Percentiles rank a stretch among this genome's conserved stretches.
Evolutionary conservation across 306 rosid species (phyloP).

Genomic region (Adenanthera pavonina): DNA sequence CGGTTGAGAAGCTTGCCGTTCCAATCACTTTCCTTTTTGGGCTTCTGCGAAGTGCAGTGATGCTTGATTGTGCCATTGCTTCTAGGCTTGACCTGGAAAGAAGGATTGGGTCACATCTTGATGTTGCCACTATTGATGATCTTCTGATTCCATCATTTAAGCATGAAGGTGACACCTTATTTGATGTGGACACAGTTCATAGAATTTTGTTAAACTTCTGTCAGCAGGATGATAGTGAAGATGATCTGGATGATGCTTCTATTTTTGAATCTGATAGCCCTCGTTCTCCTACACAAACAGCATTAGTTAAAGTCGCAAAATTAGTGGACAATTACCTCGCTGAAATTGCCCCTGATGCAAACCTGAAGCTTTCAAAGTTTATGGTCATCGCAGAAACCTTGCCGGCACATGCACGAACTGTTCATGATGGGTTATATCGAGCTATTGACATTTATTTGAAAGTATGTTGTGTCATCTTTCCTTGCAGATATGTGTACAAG

Average conservation of each 20-base stretch:
- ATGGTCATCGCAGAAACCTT: slow-evolving; percentile 64
- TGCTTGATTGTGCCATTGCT: slow-evolving; percentile 65
- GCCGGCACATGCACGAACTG: slow-evolving; percentile 61
- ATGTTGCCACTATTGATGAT: slow-evolving; percentile 72
- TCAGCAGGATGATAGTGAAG: slow-evolving; percentile 77
- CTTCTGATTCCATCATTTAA: slow-evolving; percentile 71
- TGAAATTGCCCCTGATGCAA: slow-evolving; percentile 80
- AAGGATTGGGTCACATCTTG: slow-evolving; percentile 74
- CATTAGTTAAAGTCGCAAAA: slow-evolving; percentile 65
- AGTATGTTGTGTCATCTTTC: slow-evolving; percentile 36
- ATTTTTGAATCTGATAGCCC: slow-evolving; percentile 72
- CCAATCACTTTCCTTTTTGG: slow-evolving; percentile 76
- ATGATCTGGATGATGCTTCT: slow-evolving; percentile 64
- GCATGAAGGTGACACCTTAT: slow-evolving; percentile 68
- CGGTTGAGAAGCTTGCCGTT: slow-evolving; percentile 63
- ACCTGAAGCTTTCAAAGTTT: slow-evolving; percentile 70
- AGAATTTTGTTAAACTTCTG: slow-evolving; percentile 67
- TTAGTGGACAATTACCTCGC: slow-evolving; percentile 72
- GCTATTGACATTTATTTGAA: slow-evolving; percentile 25
- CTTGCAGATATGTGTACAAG: not conserved
- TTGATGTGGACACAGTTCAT: slow-evolving; percentile 74
- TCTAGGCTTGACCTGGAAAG: slow-evolving; percentile 72
- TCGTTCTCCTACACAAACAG: slow-evolving; percentile 62
- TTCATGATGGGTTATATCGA: slow-evolving; percentile 18
- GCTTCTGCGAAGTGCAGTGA: slow-evolving; percentile 64